A percentile compares a stretch with the other conserved stretches of the same genome.
These are phyloP conservation scores for Pestalotiopsis sp. DNA, from an alignment of 2,329 filamentous ascomycete species.

Conservation along the genomic window DNA sequence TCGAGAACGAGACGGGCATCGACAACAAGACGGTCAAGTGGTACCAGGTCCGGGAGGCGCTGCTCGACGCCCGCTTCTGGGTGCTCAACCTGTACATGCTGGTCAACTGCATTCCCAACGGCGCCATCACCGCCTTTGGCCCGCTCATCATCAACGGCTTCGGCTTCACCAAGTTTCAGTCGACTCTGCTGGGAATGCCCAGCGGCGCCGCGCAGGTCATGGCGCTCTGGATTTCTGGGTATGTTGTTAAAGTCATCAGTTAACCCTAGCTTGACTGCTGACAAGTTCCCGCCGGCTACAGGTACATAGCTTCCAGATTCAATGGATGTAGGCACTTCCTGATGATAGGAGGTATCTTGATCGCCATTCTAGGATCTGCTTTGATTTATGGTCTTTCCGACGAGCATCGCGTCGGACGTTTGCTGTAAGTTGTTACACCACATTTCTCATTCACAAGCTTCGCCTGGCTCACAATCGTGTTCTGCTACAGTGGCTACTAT, in stretches of 20 bases:
- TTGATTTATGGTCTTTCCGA: slow-evolving; percentile 3
- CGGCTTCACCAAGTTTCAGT: slow-evolving; percentile 2
- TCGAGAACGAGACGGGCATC: slow-evolving; percentile 60
- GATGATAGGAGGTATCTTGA: slow-evolving; percentile 3
- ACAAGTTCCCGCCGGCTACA: not conserved
- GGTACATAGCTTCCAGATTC: not conserved
- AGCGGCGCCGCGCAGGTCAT: slow-evolving; percentile 1
- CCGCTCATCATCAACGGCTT: slow-evolving; percentile 4
- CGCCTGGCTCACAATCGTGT: not conserved
- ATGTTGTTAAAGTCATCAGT: not conserved
- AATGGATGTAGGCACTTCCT: not conserved
- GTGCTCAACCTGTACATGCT: slow-evolving; percentile 56
- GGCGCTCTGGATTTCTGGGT: slow-evolving; percentile 9
- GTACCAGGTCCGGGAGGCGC: slow-evolving; percentile 57
- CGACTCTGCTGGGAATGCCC: slow-evolving; percentile 11
- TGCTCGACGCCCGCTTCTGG: slow-evolving; percentile 62
- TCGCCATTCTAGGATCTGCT: not conserved
- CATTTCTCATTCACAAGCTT: not conserved
- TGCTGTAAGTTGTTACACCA: not conserved
- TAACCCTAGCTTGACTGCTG: not conserved
- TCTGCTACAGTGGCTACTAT: not conserved
- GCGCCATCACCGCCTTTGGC: slow-evolving; percentile 41
- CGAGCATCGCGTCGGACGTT: not conserved
- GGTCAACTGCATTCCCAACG: slow-evolving; percentile 62
- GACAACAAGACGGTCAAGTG: slow-evolving; percentile 59